Evolutionary conservation across 2,329 filamentous ascomycete species (phyloP).

Genomic region (Samsoniella hepiali): DNA sequence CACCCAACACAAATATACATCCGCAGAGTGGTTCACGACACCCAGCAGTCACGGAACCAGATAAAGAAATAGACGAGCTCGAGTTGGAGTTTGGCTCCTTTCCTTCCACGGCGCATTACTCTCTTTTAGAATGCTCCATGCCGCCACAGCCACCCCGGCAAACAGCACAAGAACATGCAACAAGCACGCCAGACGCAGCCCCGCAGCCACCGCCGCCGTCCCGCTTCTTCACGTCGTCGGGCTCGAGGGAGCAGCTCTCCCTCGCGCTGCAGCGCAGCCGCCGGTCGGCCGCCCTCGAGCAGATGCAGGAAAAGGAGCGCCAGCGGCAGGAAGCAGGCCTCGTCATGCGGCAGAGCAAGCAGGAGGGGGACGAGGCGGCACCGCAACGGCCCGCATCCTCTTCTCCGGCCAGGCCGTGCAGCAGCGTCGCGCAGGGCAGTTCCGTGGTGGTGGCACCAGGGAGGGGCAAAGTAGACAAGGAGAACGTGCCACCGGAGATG

Average conservation of each 20-base stretch:
- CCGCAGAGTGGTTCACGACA: neutral
- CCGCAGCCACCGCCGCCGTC: neutral
- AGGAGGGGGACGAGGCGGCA: neutral
- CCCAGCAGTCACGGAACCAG: neutral
- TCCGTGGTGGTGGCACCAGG: neutral
- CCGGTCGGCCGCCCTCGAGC: slow-evolving; percentile 32
- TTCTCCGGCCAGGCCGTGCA: neutral
- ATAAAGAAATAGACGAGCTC: neutral
- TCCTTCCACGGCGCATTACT: slow-evolving; percentile 2
- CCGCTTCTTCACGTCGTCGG: slow-evolving; percentile 39
- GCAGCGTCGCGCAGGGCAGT: neutral
- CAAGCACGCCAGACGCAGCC: neutral
- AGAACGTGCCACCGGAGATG: slow-evolving; percentile 4
- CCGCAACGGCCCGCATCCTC: neutral
- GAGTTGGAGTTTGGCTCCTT: slow-evolving; percentile 11
- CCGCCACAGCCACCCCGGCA: neutral
- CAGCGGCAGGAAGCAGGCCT: slow-evolving; percentile 23
- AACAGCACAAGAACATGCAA: neutral
- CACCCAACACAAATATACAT: neutral
- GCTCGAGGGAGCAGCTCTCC: slow-evolving; percentile 33
- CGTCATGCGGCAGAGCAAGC: neutral
- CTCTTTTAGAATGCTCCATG: neutral
- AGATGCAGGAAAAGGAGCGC: slow-evolving; percentile 28
- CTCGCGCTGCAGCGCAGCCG: slow-evolving; percentile 36
- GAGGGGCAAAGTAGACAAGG: neutral